Percentiles rank a stretch among this genome's conserved stretches.
Evolutionary conservation across 208 protist genomes (phyloP).

Genomic region (Porcisia hertigi): DNA sequence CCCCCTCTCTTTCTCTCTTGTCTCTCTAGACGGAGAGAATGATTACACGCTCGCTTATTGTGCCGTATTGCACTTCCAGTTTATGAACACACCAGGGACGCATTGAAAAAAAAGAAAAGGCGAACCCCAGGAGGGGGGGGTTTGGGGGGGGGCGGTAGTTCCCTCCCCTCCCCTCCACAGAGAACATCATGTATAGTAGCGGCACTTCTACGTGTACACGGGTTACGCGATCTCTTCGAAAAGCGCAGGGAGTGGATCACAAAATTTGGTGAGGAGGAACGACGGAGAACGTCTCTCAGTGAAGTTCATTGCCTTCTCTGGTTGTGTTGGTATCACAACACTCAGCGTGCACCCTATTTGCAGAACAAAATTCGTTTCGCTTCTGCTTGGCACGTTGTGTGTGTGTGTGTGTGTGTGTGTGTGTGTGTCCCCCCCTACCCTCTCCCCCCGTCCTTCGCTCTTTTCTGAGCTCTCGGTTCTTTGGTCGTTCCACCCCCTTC

Average conservation of each 20-base stretch:
- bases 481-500: background rate
- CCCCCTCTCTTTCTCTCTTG: too few species aligned
- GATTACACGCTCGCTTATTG: too few species aligned
- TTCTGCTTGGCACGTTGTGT: background rate
- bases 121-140: too few species aligned
- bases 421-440: background rate
- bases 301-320: background rate
- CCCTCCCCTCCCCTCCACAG: too few species aligned
- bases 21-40: too few species aligned
- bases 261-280: background rate
- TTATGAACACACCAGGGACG: too few species aligned
- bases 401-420: background rate
- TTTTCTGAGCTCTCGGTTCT: background rate
- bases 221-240: too few species aligned
- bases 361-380: background rate
- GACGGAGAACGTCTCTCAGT: background rate
- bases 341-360: background rate
- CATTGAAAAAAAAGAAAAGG: too few species aligned
- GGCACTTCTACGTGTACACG: too few species aligned
- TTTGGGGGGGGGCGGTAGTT: too few species aligned
- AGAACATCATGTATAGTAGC: too few species aligned
- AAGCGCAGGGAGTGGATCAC: background rate
- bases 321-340: background rate
- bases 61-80: too few species aligned
- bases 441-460: background rate